Evolutionary conservation across 2,329 filamentous ascomycete species (phyloP), one percentile per base, ranked within the genome.

Genomic region (Penicillium italicum): DNA sequence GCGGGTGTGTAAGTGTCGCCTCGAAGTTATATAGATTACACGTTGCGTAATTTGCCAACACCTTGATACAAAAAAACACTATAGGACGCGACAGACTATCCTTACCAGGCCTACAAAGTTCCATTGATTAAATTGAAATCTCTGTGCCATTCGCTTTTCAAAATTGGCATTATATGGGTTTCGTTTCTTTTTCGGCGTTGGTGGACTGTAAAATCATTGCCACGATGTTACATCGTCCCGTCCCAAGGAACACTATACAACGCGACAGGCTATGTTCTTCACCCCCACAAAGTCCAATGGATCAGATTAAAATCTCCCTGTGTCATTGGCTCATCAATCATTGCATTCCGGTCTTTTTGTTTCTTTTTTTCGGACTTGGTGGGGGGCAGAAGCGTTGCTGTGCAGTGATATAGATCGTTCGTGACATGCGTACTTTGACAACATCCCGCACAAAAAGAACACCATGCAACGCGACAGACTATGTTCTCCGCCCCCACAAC

Each of bases 31-130:
- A 26, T 47, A 37, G 31, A 26, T 36, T n/a, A 16, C 33, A 26
- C 16, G 16, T 42, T 6, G 6, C 24, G 6, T 26, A 26, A 26
- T n/a, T 36, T 36, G 33, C 16, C 7, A 36, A 10, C 16, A 36
- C 8, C 33, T 6, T 36, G 8, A n/a, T n/a, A n/a, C 8, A n/a
- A 36, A 36, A 4, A 16, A n/a, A 36, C 7, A 36, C 7, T 36
- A n/a, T 4, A 1, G 16, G 14, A 36, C 16, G 16, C 8, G 16
- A 36, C 33, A n/a, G 3, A n/a, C 7, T n/a, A 9, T 34, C 7
- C 16, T 9, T 4, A 36, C n/a, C 16, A 0, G 16, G 6, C 3
- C 16, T 1, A n/a, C 7, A n/a, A n/a, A 9, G 8, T 3, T 10
- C 8, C 9, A 9, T n/a, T 36, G 16, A 36, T 36, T n/a, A 36